Evolutionary conservation across 163 green algal species (phyloP).

Genomic region (Chlamydomonas reinhardtii): DNA sequence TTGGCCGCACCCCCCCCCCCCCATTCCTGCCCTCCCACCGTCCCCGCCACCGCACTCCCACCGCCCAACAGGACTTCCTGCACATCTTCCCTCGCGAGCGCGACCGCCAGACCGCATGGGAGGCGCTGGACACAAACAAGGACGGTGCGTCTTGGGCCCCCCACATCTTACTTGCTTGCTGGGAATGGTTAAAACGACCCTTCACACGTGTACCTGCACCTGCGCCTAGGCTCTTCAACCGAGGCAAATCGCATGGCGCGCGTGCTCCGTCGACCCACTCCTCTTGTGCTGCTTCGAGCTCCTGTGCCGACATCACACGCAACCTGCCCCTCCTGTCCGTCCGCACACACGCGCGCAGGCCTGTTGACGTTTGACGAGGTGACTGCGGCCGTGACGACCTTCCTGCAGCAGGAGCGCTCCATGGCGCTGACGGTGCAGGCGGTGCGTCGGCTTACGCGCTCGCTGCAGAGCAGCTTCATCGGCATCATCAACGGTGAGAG

Average conservation of each 20-base stretch:
- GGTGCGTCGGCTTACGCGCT: conserved; percentile 28
- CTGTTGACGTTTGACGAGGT: conserved; percentile 12
- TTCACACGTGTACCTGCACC: too few relatives aligned
- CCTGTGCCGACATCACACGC: too few relatives aligned
- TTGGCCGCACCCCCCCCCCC: too few relatives aligned
- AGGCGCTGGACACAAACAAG: conserved; percentile 31
- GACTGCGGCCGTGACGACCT: background rate
- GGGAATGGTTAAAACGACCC: too few relatives aligned
- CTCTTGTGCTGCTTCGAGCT: too few relatives aligned
- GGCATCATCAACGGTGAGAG: conserved; percentile 30
- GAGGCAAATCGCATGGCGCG: too few relatives aligned
- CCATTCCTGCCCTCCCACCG: too few relatives aligned
- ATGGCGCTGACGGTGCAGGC: conserved; percentile 43
- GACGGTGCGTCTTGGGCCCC: conserved; percentile 6
- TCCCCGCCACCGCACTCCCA: background rate
- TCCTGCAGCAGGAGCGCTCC: conserved; percentile 47
- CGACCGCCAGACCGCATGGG: conserved; percentile 36
- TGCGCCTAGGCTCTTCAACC: too few relatives aligned
- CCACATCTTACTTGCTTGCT: too few relatives aligned
- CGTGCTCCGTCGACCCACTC: too few relatives aligned
- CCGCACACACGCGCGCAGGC: background rate
- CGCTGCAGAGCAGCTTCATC: conserved; percentile 25
- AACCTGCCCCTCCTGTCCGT: too few relatives aligned
- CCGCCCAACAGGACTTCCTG: background rate
- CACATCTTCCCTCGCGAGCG: conserved; percentile 2